phyloP scores from a whole-genome alignment of 2,329 filamentous ascomycete species.

The Simplicillium sp. region DNA sequence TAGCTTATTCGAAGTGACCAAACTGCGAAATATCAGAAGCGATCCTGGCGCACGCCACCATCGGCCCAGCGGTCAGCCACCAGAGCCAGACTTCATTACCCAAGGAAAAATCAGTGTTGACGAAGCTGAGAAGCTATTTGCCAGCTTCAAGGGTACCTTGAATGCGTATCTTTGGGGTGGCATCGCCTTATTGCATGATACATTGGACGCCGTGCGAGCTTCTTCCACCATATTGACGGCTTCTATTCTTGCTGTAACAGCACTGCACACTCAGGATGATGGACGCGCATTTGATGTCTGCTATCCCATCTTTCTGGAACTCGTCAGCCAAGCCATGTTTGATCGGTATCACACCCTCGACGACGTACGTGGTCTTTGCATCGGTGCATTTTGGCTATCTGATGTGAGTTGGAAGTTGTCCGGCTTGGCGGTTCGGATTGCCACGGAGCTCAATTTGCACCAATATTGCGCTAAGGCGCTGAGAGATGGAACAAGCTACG shows the following conservation, averaged over 20 bases:
- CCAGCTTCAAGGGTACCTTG: constrained; percentile 16
- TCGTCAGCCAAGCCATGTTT: constrained; percentile 49
- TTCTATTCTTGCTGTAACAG: constrained; percentile 21
- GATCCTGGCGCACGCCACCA: constrained; percentile 13
- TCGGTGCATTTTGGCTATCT: constrained; percentile 56
- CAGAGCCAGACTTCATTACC: constrained; percentile 18
- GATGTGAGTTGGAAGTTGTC: constrained; percentile 48
- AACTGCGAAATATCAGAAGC: constrained; percentile 21
- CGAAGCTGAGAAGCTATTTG: constrained; percentile 18
- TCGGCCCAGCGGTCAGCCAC: constrained; percentile 5
- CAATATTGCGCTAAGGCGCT: constrained; percentile 41
- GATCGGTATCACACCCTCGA: constrained; percentile 43
- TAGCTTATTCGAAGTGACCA: constrained; percentile 21
- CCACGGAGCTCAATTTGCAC: constrained; percentile 47
- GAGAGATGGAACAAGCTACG: constrained; percentile 31
- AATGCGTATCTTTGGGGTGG: constrained; percentile 23
- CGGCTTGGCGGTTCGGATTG: constrained; percentile 47
- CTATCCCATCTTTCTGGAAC: constrained; percentile 46
- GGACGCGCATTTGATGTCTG: constrained; percentile 44
- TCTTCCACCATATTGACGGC: constrained; percentile 19
- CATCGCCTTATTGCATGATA: constrained; percentile 18
- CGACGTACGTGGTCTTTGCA: constrained; percentile 49
- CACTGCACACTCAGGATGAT: constrained; percentile 17
- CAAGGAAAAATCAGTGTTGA: constrained; percentile 15
- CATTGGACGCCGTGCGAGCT: constrained; percentile 15